These are phyloP conservation scores for Neostapfia colusana DNA, from an alignment of 176 grass and related monocot genomes.

Conservation along the genomic window DNA sequence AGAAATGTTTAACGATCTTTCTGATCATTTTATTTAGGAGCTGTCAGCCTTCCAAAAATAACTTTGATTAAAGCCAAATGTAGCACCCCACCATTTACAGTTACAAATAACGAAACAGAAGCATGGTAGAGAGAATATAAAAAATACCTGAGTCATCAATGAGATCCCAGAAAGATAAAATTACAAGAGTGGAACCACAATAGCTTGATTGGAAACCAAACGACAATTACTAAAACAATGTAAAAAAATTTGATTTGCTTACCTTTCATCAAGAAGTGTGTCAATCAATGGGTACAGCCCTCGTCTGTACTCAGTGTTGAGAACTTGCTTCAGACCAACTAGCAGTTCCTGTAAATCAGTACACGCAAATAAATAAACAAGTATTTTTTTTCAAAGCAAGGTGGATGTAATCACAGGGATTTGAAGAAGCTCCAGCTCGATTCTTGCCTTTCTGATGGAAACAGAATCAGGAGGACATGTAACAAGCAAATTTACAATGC, in stretches of 20 bases:
- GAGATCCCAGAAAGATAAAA: conserved; percentile 2
- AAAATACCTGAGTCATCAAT: conserved; percentile 6
- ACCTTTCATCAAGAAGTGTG: conserved; percentile 99
- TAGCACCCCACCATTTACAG: conserved; percentile 11
- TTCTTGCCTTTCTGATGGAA: conserved; percentile 86
- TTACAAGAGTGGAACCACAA: conserved; percentile 1
- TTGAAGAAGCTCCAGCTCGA: neutral
- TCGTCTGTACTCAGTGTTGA: conserved; percentile 83
- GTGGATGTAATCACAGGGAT: conserved; percentile 7
- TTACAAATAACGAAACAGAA: conserved; percentile 14
- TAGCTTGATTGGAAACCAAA: conserved; percentile 1
- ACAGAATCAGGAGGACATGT: conserved; percentile 95
- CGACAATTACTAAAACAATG: neutral
- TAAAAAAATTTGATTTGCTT: conserved; percentile 12
- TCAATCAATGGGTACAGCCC: conserved; percentile 94
- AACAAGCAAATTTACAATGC: conserved; percentile 97
- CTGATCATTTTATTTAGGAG: neutral
- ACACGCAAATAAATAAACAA: conserved; percentile 9
- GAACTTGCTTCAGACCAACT: conserved; percentile 96
- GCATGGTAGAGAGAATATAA: conserved; percentile 5
- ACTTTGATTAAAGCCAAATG: conserved; percentile 10
- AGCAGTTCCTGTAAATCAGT: conserved; percentile 71
- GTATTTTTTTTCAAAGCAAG: conserved; percentile 30
- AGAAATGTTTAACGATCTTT: conserved; percentile 8
- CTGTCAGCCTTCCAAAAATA: conserved; percentile 24